Percentiles rank a stretch among this genome's conserved stretches.
Conservation (phyloP, 179 eudicot species). For the Amaranthus tricolor region DNA sequence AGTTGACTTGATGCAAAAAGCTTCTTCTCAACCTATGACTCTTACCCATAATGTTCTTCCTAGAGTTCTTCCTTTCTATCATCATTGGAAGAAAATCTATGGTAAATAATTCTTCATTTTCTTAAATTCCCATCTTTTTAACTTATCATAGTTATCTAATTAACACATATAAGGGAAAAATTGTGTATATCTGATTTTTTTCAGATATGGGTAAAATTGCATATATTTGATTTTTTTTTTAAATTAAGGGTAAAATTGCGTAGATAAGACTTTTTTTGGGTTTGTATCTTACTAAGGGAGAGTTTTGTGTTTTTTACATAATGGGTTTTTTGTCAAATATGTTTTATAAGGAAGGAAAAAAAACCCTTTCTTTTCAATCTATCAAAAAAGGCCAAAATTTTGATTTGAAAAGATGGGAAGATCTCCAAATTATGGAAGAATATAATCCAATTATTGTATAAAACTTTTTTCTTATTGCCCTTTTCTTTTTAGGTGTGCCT, state of each 20-base stretch:
- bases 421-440: conserved; percentile 11
- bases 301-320: neutral
- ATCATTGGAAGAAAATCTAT: conserved; percentile 70
- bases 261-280: neutral
- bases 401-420: conserved; percentile 15
- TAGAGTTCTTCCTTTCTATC: conserved; percentile 76
- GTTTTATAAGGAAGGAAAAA: neutral
- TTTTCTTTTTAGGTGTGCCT: neutral
- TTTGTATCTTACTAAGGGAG: neutral
- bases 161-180: no score
- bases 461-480: conserved; percentile 14
- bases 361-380: neutral
- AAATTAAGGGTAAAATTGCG: neutral
- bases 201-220: neutral
- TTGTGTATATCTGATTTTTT: neutral
- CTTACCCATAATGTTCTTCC: conserved; percentile 72
- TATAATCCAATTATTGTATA: conserved; percentile 12
- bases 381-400: conserved; percentile 22
- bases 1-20: conserved; percentile 52
- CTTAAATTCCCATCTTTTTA: neutral
- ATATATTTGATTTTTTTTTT: conserved; percentile 10
- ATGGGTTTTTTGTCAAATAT: conserved; percentile 8
- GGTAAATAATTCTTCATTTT: conserved; percentile 18
- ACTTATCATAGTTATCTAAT: neutral
- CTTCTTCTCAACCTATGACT: conserved; percentile 59